phyloP scores from a whole-genome alignment of 331 rosid genomes.

The Phaseolus coccineus region DNA sequence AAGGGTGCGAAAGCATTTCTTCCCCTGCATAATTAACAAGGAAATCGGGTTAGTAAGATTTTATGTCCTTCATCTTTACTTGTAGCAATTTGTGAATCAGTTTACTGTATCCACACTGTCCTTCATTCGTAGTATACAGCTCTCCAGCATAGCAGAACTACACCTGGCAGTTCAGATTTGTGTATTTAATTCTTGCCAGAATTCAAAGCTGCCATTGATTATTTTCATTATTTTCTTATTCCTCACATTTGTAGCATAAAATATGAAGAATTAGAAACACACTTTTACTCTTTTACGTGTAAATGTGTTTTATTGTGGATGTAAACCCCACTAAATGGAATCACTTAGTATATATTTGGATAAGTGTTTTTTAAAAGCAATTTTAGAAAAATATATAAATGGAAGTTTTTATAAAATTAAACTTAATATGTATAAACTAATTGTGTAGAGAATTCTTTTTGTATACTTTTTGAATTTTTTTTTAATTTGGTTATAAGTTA shows the following conservation, averaged over 20 bases:
- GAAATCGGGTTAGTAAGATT: conserved; percentile 42
- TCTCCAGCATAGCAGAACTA: conserved; percentile 33
- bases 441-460: no score
- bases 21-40: conserved; percentile 25
- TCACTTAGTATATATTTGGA: no score
- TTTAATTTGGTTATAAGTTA: no score
- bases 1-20: conserved; percentile 22
- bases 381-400: no score
- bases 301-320: no score
- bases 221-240: not conserved
- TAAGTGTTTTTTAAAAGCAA: no score
- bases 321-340: no score
- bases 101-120: conserved; percentile 4
- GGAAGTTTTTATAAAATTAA: no score
- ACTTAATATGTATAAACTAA: no score
- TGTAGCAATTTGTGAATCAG: conserved; percentile 38
- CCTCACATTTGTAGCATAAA: not conserved
- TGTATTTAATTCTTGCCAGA: conserved; percentile 32
- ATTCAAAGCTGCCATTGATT: conserved; percentile 6
- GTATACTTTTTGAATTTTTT: no score
- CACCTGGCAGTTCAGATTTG: conserved; percentile 24
- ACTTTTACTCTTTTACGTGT: not conserved
- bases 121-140: conserved; percentile 22
- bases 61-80: conserved; percentile 44
- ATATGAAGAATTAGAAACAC: not conserved